A percentile compares a stretch with the other conserved stretches of the same genome.
These are phyloP conservation scores for Ramaria rubella DNA, from an alignment of 768 basidiomycete species.

Conservation along the genomic window DNA sequence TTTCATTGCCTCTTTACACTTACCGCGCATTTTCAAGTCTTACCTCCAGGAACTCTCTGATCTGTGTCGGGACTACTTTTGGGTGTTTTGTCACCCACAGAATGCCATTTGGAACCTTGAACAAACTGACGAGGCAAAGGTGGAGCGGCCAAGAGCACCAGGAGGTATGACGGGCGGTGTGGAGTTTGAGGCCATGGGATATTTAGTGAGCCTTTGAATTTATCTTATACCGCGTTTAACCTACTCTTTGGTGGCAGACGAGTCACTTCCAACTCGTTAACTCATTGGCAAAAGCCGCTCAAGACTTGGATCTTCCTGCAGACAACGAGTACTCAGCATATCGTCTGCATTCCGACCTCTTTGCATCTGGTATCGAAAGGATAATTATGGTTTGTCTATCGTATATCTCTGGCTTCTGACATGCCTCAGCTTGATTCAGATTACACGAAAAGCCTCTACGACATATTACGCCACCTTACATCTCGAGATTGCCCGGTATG, in stretches of 20 bases:
- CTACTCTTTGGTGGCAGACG: constrained; percentile 46
- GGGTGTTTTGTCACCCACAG: constrained; percentile 95
- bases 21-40: constrained; percentile 68
- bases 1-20: constrained; percentile 70
- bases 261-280: constrained; percentile 86
- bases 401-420: background rate
- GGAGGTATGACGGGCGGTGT: constrained; percentile 99
- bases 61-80: constrained; percentile 89
- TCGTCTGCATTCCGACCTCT: constrained; percentile 79
- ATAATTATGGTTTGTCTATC: constrained; percentile 66
- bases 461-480: constrained; percentile 93
- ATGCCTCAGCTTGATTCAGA: constrained; percentile 38
- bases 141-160: constrained; percentile 88
- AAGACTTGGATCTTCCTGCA: constrained; percentile 56
- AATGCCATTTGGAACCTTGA: constrained; percentile 85
- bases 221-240: background rate
- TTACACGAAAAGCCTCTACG: constrained; percentile 89
- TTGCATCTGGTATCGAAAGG: constrained; percentile 86
- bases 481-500: constrained; percentile 86
- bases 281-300: constrained; percentile 58
- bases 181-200: constrained; percentile 94
- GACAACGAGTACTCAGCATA: constrained; percentile 73
- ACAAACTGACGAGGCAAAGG: constrained; percentile 77
- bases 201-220: constrained; percentile 59
- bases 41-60: constrained; percentile 83